Evolutionary conservation across 306 rosid species (phyloP).

Genomic region (Quercus variabilis): DNA sequence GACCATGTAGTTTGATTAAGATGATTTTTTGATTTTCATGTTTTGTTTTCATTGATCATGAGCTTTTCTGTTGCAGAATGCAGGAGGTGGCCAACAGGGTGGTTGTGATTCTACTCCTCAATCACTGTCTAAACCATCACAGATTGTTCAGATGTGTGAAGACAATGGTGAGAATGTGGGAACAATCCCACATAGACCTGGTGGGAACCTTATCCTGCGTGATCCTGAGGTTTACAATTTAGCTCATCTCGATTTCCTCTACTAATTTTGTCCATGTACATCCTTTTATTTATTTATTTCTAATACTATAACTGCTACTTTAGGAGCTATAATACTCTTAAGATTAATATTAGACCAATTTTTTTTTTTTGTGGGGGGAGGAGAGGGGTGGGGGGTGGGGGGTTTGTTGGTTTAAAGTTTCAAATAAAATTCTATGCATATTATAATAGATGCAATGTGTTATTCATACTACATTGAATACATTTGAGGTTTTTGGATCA

Average conservation of each 20-base stretch:
- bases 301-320: neutral
- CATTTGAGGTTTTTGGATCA: too few species aligned
- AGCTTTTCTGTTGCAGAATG: slow-evolving; percentile 31
- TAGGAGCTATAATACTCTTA: neutral
- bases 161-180: slow-evolving; percentile 21
- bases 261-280: neutral
- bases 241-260: neutral
- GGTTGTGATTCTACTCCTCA: slow-evolving; percentile 17
- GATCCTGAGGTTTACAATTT: slow-evolving; percentile 45
- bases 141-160: slow-evolving; percentile 25
- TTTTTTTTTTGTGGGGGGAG: neutral
- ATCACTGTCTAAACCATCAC: slow-evolving; percentile 29
- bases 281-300: neutral
- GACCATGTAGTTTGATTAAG: slow-evolving; percentile 3
- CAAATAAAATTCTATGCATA: neutral
- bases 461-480: too few species aligned
- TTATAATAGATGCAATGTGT: neutral
- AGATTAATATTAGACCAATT: neutral
- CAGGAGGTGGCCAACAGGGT: slow-evolving; percentile 19
- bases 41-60: neutral
- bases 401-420: too few species aligned
- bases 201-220: slow-evolving; percentile 24
- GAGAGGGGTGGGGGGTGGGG: too few species aligned
- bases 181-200: slow-evolving; percentile 26
- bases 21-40: neutral